Evolutionary conservation across 345 rosid species (phyloP).

Genomic region (Corchorus capsularis): DNA sequence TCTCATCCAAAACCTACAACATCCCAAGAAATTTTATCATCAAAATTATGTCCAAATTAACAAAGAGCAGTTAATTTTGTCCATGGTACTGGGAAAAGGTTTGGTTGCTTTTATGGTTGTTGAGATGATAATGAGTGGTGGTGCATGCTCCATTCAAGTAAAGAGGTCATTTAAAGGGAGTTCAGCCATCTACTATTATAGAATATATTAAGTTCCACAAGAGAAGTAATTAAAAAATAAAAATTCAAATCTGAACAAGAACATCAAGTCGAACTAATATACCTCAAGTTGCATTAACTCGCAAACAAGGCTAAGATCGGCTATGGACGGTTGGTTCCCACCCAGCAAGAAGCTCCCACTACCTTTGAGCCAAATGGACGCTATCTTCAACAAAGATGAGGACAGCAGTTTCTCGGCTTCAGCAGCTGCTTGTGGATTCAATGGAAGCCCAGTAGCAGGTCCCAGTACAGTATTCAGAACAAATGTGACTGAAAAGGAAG

Average conservation of each 20-base stretch:
- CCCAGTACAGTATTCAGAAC: conserved; percentile 49
- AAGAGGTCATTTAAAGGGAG: too few species aligned
- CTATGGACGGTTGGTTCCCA: conserved; percentile 78
- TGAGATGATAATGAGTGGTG: too few species aligned
- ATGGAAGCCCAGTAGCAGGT: conserved; percentile 54
- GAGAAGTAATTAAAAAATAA: conserved; percentile 2
- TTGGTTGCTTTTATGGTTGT: too few species aligned
- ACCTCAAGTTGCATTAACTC: conserved; percentile 86
- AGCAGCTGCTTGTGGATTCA: conserved; percentile 64
- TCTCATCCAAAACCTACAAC: conserved; percentile 75
- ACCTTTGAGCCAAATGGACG: conserved; percentile 79
- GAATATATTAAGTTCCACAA: conserved; percentile 4
- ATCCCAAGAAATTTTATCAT: conserved; percentile 16
- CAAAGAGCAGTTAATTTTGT: too few species aligned
- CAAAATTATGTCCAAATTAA: too few species aligned
- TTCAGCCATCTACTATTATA: not conserved
- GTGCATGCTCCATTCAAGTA: too few species aligned
- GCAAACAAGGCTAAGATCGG: conserved; percentile 84
- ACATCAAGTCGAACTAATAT: conserved; percentile 11
- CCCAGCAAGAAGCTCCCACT: conserved; percentile 67
- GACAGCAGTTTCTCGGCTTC: conserved; percentile 57
- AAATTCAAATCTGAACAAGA: conserved; percentile 9
- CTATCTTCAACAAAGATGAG: conserved; percentile 56
- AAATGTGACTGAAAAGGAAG: conserved; percentile 48
- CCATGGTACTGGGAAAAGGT: too few species aligned